Evolutionary conservation across 2,329 filamentous ascomycete species (phyloP).

Genomic region (Exophiala sp.): DNA sequence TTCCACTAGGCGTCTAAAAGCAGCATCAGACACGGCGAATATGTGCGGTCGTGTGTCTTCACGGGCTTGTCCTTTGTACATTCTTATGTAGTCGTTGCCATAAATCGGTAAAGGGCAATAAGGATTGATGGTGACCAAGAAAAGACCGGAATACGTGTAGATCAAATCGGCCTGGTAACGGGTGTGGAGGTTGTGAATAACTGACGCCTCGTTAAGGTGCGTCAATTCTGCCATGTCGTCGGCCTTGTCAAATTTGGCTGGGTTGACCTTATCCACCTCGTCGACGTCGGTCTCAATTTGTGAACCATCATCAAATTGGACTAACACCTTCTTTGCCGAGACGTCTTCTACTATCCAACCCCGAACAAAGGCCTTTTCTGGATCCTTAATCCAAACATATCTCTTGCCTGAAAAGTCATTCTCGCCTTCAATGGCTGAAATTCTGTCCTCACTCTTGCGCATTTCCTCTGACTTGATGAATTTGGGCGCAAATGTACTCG

Average conservation of each 20-base stretch:
- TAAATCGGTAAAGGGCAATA: conserved; percentile 96
- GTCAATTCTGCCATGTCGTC: conserved; percentile 99
- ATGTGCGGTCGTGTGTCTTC: conserved; percentile 98
- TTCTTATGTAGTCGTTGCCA: conserved; percentile 92
- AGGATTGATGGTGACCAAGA: conserved; percentile 94
- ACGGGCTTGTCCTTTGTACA: conserved; percentile 87
- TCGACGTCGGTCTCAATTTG: conserved; percentile 84
- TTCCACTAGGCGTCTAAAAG: conserved; percentile 91
- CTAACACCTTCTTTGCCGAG: conserved; percentile 64
- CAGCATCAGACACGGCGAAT: conserved; percentile 94
- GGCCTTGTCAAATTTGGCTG: conserved; percentile 98
- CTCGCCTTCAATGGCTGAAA: conserved; percentile 82
- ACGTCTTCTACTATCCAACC: conserved; percentile 88
- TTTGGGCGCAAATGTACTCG: conserved; percentile 84
- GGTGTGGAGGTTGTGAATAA: conserved; percentile 94
- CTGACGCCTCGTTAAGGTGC: conserved; percentile 94
- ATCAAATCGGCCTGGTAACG: conserved; percentile 95
- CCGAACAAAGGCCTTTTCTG: conserved; percentile 81
- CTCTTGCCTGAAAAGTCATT: conserved; percentile 98
- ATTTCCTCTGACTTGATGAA: conserved; percentile 90
- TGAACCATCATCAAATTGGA: conserved; percentile 90
- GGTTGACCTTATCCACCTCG: conserved; percentile 96
- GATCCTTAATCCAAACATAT: conserved; percentile 95
- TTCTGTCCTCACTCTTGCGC: conserved; percentile 53
- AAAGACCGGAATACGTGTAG: conserved; percentile 94